Conservation (phyloP, 305 asterid genomes). For the Solanum hybrid region DNA sequence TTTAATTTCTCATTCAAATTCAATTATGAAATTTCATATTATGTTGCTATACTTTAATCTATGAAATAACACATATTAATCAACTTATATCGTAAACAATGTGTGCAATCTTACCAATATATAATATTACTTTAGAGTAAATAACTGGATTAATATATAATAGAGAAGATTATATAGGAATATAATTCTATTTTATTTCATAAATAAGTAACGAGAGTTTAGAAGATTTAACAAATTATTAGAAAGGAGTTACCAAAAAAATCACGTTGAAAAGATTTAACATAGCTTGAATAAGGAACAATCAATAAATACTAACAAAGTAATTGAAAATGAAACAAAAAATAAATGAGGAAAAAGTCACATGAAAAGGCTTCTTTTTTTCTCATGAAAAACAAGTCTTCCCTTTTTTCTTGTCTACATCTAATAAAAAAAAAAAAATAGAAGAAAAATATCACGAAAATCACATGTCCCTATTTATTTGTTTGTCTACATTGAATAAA, state of each 20-base stretch:
- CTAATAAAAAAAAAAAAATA: not conserved
- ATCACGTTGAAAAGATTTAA: not conserved
- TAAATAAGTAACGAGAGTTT: not conserved
- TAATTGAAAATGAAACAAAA: not conserved
- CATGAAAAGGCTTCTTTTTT: not conserved
- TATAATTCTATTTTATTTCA: not conserved
- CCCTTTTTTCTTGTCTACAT: not conserved
- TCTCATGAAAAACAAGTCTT: not conserved
- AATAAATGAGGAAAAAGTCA: not conserved
- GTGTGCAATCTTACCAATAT: not conserved
- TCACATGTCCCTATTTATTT: not conserved
- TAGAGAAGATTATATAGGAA: not conserved
- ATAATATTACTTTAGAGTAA: not conserved
- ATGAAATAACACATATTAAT: not conserved
- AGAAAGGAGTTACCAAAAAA: not conserved
- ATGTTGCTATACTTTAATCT: not conserved
- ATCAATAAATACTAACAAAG: not conserved
- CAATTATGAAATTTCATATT: not conserved
- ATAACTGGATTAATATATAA: not conserved
- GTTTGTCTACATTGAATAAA: not conserved
- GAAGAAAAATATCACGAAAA: not conserved
- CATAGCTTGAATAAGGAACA: not conserved
- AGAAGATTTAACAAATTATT: not conserved
- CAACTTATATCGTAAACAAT: not conserved
- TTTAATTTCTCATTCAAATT: not conserved